Percentiles rank a stretch among this genome's conserved stretches.
Evolutionary conservation across 129 eudicot species (phyloP).

Genomic region (Centrapalus pauciflorus): DNA sequence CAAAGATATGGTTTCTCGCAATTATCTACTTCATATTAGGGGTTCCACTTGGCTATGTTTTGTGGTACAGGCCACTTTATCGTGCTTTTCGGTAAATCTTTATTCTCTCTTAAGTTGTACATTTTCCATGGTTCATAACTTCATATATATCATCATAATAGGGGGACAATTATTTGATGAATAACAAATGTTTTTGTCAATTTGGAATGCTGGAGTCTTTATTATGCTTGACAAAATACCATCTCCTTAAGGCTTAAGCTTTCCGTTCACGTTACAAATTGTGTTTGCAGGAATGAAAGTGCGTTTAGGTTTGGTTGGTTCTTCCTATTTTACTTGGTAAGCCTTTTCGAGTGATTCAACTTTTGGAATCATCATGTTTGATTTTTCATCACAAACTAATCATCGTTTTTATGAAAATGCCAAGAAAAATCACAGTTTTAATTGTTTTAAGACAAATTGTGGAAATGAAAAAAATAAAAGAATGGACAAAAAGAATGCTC

Average conservation of each 20-base stretch:
- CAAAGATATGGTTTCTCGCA: constrained; percentile 72
- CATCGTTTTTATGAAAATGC: neutral
- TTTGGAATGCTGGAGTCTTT: too few relatives aligned
- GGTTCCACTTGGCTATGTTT: constrained; percentile 68
- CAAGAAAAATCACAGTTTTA: too few relatives aligned
- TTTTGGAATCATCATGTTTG: neutral
- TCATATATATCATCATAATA: neutral
- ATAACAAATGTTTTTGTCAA: too few relatives aligned
- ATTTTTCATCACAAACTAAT: neutral
- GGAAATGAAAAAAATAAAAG: too few relatives aligned
- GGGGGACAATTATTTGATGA: too few relatives aligned
- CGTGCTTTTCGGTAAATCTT: constrained; percentile 68
- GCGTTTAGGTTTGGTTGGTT: constrained; percentile 84
- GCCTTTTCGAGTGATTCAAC: neutral
- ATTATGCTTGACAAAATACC: neutral
- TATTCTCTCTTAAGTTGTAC: neutral
- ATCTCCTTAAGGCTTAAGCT: neutral
- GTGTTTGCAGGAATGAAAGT: constrained; percentile 74
- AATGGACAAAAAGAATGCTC: too few relatives aligned
- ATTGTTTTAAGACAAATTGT: too few relatives aligned
- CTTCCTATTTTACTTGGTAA: constrained; percentile 78
- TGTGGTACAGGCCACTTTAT: constrained; percentile 88
- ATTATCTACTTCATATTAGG: constrained; percentile 74
- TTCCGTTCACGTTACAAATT: constrained; percentile 1
- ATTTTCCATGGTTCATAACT: neutral